phyloP scores from a whole-genome alignment of 2,329 filamentous ascomycete genomes.

The Neonectria faginata region DNA sequence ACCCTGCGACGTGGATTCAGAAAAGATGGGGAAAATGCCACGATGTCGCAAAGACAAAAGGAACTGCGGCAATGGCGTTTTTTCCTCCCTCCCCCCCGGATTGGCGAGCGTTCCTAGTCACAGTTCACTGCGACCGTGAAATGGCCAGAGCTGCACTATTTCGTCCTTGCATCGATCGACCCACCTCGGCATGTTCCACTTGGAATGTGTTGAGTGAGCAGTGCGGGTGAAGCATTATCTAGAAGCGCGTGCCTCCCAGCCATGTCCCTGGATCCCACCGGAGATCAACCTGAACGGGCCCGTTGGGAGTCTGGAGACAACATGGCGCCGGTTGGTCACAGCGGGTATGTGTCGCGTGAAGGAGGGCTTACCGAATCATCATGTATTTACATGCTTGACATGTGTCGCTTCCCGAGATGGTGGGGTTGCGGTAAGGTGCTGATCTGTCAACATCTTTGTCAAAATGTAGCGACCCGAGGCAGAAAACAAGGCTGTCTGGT shows the following conservation, averaged over 20 bases:
- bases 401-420: slow-evolving; percentile 21
- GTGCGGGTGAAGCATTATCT: slow-evolving; percentile 3
- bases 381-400: slow-evolving; percentile 15
- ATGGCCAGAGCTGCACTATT: slow-evolving; percentile 12
- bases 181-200: slow-evolving; percentile 23
- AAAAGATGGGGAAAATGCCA: slow-evolving; percentile 3
- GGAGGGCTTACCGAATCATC: slow-evolving; percentile 14
- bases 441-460: background rate
- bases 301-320: background rate
- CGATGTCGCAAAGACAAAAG: slow-evolving; percentile 1
- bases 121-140: background rate
- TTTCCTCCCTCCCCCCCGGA: slow-evolving; percentile 12
- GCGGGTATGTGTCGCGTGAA: slow-evolving; percentile 21
- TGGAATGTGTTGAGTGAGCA: slow-evolving; percentile 13
- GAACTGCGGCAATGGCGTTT: slow-evolving; percentile 14
- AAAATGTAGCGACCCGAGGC: slow-evolving; percentile 1
- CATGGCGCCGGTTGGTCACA: background rate
- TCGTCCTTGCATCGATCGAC: slow-evolving; percentile 19
- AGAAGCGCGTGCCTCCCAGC: slow-evolving; percentile 1
- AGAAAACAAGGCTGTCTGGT: background rate
- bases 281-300: background rate
- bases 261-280: background rate
- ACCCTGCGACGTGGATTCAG: slow-evolving; percentile 3
- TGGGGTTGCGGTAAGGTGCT: slow-evolving; percentile 16
- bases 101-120: slow-evolving; percentile 15